Evolutionary conservation across 345 rosid genomes (phyloP).

Genomic region (Linum lewisii): DNA sequence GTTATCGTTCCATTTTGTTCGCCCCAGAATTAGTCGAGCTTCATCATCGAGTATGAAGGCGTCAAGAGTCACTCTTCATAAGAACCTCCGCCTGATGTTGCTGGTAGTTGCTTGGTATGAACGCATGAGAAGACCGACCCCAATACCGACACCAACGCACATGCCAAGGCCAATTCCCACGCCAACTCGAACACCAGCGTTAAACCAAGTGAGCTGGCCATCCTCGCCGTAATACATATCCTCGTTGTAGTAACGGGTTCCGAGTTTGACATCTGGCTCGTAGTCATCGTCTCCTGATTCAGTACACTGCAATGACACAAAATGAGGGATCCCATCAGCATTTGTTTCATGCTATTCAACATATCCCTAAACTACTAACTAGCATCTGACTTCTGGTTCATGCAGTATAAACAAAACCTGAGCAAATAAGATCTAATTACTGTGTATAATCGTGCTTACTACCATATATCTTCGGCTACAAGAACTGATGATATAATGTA

Average conservation of each 20-base stretch:
- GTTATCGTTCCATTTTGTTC: constrained; percentile 5
- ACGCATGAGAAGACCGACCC: constrained; percentile 90
- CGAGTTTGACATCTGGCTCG: constrained; percentile 50
- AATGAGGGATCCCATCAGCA: neutral
- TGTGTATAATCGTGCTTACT: too few species aligned
- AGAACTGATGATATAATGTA: too few species aligned
- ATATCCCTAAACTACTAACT: too few species aligned
- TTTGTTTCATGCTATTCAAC: too few species aligned
- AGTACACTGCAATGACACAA: constrained; percentile 31
- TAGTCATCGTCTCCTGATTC: constrained; percentile 42
- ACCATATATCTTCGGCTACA: too few species aligned
- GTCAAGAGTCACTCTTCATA: too few species aligned
- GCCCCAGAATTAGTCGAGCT: neutral
- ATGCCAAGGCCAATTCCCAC: constrained; percentile 93
- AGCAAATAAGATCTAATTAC: too few species aligned
- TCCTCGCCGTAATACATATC: constrained; percentile 72
- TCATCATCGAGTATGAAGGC: too few species aligned
- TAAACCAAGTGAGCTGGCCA: constrained; percentile 87
- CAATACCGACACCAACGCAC: constrained; percentile 87
- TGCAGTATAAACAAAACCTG: too few species aligned
- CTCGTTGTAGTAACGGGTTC: constrained; percentile 35
- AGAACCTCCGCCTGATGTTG: constrained; percentile 78
- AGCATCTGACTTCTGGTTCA: too few species aligned
- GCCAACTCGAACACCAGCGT: constrained; percentile 91
- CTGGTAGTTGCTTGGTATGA: constrained; percentile 93